These are phyloP conservation scores for Candida sanyaensis DNA, from an alignment of 1,139 yeast genomes.

Conservation along the genomic window DNA sequence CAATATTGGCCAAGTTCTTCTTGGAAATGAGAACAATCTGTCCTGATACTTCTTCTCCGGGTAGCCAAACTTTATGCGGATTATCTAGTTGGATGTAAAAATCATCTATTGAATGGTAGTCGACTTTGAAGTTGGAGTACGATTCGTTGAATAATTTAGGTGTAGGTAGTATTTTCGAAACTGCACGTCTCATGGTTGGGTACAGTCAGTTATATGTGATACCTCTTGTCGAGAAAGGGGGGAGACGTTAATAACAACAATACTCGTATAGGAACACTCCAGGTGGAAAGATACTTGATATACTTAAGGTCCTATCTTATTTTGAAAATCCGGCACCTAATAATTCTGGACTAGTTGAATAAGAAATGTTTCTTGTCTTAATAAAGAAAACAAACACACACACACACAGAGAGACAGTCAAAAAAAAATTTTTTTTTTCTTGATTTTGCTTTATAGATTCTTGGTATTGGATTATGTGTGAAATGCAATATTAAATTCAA, in stretches of 20 bases:
- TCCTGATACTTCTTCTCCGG: conserved; percentile 72
- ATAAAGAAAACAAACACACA: background rate
- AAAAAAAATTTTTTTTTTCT: background rate
- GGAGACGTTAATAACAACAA: too few species aligned
- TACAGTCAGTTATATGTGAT: background rate
- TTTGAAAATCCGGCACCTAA: too few species aligned
- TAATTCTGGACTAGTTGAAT: too few species aligned
- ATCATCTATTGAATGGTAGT: conserved; percentile 53
- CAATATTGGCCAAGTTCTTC: conserved; percentile 56
- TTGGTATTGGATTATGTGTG: background rate
- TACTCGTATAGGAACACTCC: too few species aligned
- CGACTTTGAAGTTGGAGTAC: conserved; percentile 32
- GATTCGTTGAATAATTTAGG: conserved; percentile 10
- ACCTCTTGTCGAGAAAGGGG: background rate
- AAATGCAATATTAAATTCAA: background rate
- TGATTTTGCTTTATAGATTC: background rate
- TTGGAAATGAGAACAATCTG: conserved; percentile 57
- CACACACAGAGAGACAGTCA: background rate
- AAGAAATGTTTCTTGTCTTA: background rate
- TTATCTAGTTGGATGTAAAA: conserved; percentile 70
- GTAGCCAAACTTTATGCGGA: conserved; percentile 69
- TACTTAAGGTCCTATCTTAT: too few species aligned
- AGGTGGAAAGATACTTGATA: too few species aligned
- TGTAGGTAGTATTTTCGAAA: conserved; percentile 41
- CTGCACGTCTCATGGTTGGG: conserved; percentile 41